Evolutionary conservation across 1,139 yeast genomes (phyloP), one percentile per base, ranked within the genome.

Genomic region (Suhomyces taliae): DNA sequence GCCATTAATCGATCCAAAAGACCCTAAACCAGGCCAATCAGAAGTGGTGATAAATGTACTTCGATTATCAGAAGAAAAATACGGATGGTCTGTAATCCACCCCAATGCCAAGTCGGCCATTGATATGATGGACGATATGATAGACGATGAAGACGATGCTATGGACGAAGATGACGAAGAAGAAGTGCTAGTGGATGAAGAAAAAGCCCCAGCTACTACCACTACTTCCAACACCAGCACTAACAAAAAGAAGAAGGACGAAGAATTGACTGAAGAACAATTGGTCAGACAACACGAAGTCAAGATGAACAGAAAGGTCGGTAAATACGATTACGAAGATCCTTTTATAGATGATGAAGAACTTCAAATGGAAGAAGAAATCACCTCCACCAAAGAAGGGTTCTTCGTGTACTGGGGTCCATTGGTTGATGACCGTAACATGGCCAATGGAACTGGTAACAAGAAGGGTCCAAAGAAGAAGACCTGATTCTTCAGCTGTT

Each of bases 281-380:
- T 58, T 71, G 50, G 70, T 70, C 9, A 65, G 71, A 49, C 72
- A 66, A 49, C 79, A 74, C 51, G 76, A 73, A 49, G 66, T 70
- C 41, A 74, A 69, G 51, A 78, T 78, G 68, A 85, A 83, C 60
- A 76, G 90, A 51, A 79, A 82, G 65, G 87, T 85, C 42, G 97
- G 97, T 8, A 90, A 90, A 61, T 95, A 95, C 65, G 99, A 95
- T 62, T 76, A 82, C 45, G 85, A 88, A 52, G 99, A 95, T 67
- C 99, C 99, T 1, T 95, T 95, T 61, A 93, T 95, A 51, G 99
- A 95, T 68, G 99, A 95, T 65, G 81, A 88, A 27, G 99, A 93
- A 66, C 73, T 90, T 58, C 81, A 83, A 52, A 88, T 95, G 88
- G 98, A 93, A 65, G 97, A 91, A 63, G 95, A 88, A 56, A 84